Evolutionary conservation across 2,329 filamentous ascomycete species (phyloP).

Genomic region (Didymella lethalis): DNA sequence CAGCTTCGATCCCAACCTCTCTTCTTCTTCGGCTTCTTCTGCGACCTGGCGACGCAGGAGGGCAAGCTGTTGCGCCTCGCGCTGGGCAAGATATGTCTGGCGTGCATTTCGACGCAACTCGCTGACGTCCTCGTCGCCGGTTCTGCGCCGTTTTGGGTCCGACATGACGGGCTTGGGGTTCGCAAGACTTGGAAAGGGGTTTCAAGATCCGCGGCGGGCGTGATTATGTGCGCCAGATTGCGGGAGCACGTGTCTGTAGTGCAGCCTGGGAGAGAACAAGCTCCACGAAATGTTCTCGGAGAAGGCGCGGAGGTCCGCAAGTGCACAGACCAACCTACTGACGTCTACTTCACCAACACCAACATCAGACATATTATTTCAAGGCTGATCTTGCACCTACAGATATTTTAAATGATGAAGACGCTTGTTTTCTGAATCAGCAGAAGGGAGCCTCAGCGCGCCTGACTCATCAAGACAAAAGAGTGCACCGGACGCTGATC

Average conservation of each 20-base stretch:
- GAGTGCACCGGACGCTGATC: constrained; percentile 2
- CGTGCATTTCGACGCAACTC: constrained; percentile 84
- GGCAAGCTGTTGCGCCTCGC: constrained; percentile 83
- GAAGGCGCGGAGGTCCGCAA: constrained; percentile 18
- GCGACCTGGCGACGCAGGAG: constrained; percentile 89
- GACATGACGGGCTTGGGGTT: constrained; percentile 24
- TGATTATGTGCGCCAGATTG: constrained; percentile 1
- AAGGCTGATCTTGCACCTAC: neutral
- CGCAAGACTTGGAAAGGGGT: too few species aligned
- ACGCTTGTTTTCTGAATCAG: neutral
- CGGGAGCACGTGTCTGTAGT: constrained; percentile 4
- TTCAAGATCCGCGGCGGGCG: neutral
- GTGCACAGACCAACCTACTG: constrained; percentile 14
- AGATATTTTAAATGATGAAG: neutral
- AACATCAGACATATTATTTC: too few species aligned
- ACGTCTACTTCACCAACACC: neutral
- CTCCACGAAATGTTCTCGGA: constrained; percentile 15
- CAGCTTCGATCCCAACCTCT: constrained; percentile 73
- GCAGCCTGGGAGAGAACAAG: constrained; percentile 12
- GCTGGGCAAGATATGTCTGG: constrained; percentile 92
- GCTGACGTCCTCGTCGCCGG: constrained; percentile 59
- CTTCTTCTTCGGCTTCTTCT: constrained; percentile 80
- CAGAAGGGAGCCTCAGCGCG: neutral
- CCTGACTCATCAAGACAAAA: neutral
- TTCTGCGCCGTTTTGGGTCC: constrained; percentile 42